Conservation (phyloP, 2,329 filamentous ascomycete species). For the Beauveria asiatica region DNA sequence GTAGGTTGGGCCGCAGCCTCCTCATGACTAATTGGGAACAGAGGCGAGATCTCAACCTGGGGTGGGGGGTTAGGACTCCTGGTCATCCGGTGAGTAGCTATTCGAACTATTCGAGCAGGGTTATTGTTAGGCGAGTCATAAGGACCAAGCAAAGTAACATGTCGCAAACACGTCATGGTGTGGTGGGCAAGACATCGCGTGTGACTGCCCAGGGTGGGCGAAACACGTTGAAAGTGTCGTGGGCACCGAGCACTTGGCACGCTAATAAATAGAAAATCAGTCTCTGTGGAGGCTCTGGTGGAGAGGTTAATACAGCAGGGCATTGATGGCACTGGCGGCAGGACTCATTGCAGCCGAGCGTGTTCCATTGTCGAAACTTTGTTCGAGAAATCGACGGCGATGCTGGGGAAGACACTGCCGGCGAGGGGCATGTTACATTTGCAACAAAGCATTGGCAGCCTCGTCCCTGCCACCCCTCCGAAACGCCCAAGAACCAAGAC, state of each 20-base stretch:
- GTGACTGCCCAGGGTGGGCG: background rate
- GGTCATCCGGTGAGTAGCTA: background rate
- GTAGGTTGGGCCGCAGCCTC: background rate
- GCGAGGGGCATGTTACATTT: background rate
- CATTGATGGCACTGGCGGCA: background rate
- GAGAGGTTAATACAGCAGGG: background rate
- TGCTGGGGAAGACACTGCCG: background rate
- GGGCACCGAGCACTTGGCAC: background rate
- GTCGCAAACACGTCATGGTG: background rate
- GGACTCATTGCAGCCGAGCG: background rate
- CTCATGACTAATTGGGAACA: background rate
- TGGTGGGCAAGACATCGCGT: conserved; percentile 7
- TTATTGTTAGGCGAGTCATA: background rate
- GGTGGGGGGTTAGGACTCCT: background rate
- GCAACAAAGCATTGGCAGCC: no score
- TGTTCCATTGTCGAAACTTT: background rate
- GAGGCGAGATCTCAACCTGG: background rate
- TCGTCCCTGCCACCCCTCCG: background rate
- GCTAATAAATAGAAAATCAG: background rate
- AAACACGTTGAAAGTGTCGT: conserved; percentile 7
- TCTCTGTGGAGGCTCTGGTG: background rate
- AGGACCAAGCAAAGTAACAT: background rate
- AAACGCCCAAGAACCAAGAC: background rate
- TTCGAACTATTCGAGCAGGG: background rate
- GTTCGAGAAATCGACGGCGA: background rate